Evolutionary conservation across 495 filamentous ascomycete species (phyloP), one percentile per base, ranked within the genome.

Genomic region (Penicillium angulare): DNA sequence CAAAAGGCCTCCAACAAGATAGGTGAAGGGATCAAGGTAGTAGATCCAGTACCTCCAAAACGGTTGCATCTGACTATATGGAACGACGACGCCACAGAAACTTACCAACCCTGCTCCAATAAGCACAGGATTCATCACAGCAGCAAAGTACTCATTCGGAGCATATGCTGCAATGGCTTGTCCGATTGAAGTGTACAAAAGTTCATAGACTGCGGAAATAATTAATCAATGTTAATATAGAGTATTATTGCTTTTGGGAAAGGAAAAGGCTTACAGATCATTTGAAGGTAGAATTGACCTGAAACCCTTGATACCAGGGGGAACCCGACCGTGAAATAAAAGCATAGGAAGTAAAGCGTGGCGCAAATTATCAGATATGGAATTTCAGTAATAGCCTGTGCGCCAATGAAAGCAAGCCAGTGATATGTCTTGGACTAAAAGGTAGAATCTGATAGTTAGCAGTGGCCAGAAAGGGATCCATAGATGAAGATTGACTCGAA

Each of bases 11-110:
- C 76, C 76, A 27, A 80, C 73, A 5, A 81, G 70, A 57, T 79
- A 81, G 47, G 68, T 80, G 61, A 79, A 82, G 0, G 79, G 79
- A 47, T 79, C 73, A 8, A 82, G 68, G 55, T 78, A 80, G 63
- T 81, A 82, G 6, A 81, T 58, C 78, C 77, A 83, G 66, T 82
- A 83, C 0, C 78, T 63, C 81, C 81, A 85, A 64, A 83, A 83
- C 3, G 63, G 63, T 26, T 72, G 69, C 50, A 83, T 77, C 35
- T 72, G 64, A 13, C 53, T 44, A 45, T 79, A 79, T 0, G 80
- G 80, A 0, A 78, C 77, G 0, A 83, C 65, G 10, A 82, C 74
- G 23, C 81, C 80, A 44, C 73, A 77, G 64, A 82, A 84, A 27
- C 71, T 74, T 55, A 81, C 68, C 43, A 83, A 47, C 22, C 71